A percentile compares a stretch with the other conserved stretches of the same genome.
Conservation (phyloP, 2,329 filamentous ascomycete species). For the Alternaria sp. region DNA sequence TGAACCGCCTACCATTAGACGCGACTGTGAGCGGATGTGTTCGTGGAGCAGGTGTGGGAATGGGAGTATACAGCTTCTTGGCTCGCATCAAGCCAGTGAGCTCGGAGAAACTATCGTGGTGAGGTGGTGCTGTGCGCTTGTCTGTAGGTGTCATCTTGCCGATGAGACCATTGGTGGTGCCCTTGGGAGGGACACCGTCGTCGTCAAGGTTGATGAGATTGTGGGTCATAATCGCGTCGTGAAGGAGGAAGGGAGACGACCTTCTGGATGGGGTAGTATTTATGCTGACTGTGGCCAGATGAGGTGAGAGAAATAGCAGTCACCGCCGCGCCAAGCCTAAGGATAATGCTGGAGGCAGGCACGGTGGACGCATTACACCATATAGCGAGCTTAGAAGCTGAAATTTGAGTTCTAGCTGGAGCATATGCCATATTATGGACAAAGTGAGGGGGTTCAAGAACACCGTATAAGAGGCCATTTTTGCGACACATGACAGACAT, state of each 20-base stretch:
- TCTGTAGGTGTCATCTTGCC: background rate
- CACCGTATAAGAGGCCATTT: too few relatives aligned
- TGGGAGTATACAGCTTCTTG: constrained; percentile 26
- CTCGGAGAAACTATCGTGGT: constrained; percentile 31
- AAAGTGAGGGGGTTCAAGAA: background rate
- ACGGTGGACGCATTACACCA: background rate
- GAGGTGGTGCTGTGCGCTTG: background rate
- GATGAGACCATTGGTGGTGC: background rate
- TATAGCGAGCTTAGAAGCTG: background rate
- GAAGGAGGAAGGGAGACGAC: background rate
- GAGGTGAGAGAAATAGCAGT: constrained; percentile 16
- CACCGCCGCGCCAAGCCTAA: constrained; percentile 17
- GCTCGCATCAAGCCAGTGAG: constrained; percentile 30
- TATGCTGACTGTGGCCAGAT: constrained; percentile 5
- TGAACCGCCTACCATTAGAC: constrained; percentile 12
- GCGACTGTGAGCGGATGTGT: background rate
- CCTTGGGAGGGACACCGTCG: background rate
- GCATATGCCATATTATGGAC: background rate
- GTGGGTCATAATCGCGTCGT: constrained; percentile 1
- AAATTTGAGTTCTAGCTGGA: background rate
- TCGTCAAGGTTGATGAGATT: constrained; percentile 25
- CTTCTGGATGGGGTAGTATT: background rate
- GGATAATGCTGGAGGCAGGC: background rate
- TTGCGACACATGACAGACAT: too few relatives aligned
- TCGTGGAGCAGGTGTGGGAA: background rate